Conservation (phyloP, 2,329 filamentous ascomycete species). For the Colletotrichum tofieldiae region DNA sequence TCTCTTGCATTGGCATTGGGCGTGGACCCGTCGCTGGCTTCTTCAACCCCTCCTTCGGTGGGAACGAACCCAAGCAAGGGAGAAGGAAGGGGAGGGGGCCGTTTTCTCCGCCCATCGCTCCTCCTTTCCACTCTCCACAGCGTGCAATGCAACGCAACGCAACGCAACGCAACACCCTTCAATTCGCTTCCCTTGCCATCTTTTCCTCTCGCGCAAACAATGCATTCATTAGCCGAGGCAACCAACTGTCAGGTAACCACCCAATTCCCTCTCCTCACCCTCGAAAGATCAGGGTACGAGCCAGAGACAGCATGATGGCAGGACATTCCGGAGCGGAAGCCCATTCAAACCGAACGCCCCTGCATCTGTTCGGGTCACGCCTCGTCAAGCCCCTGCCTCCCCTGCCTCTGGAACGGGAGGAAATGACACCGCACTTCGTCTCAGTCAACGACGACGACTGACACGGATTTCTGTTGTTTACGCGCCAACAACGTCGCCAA, state of each 20-base stretch:
- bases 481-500: constrained; percentile 2
- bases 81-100: not conserved
- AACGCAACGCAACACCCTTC: too few species aligned
- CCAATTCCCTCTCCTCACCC: not conserved
- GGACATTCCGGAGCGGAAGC: not conserved
- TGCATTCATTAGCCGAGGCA: not conserved
- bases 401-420: constrained; percentile 5
- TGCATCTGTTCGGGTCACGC: not conserved
- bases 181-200: too few species aligned
- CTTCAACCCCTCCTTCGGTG: constrained; percentile 36
- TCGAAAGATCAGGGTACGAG: not conserved
- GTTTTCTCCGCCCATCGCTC: not conserved
- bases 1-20: constrained; percentile 28
- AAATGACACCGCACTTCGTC: constrained; percentile 24
- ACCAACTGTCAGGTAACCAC: not conserved
- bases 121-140: not conserved
- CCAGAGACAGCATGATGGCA: not conserved
- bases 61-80: not conserved
- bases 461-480: constrained; percentile 5
- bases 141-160: too few species aligned
- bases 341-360: not conserved
- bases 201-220: not conserved
- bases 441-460: not conserved
- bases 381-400: not conserved
- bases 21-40: constrained; percentile 44